A percentile compares a stretch with the other conserved stretches of the same genome.
These are phyloP conservation scores for Dothistroma septosporum DNA, from an alignment of 2,329 filamentous ascomycete genomes.

Conservation along the genomic window DNA sequence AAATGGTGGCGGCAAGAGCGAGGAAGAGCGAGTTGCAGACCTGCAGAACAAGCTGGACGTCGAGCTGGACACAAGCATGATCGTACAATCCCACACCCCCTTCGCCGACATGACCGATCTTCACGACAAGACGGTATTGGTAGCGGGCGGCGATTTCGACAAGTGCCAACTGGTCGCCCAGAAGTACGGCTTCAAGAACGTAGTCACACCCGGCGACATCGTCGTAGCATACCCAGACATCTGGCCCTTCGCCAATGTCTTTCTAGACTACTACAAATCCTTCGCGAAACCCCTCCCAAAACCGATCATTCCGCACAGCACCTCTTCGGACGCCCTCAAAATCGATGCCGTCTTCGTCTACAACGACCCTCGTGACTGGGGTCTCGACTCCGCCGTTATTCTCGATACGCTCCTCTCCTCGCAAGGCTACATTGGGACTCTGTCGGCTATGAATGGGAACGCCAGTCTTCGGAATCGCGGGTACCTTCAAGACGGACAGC, in stretches of 20 bases:
- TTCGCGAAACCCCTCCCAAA: conserved; percentile 57
- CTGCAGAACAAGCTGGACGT: conserved; percentile 64
- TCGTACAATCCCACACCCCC: conserved; percentile 89
- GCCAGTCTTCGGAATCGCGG: conserved; percentile 62
- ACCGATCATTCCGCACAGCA: conserved; percentile 41
- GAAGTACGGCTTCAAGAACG: conserved; percentile 51
- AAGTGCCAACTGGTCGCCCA: conserved; percentile 70
- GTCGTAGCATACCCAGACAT: conserved; percentile 67
- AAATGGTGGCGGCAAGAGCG: conserved; percentile 86
- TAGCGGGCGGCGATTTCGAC: conserved; percentile 47
- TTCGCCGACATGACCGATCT: conserved; percentile 67
- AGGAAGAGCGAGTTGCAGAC: conserved; percentile 67
- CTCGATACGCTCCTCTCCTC: conserved; percentile 76
- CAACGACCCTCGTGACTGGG: conserved; percentile 96
- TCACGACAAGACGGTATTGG: conserved; percentile 50
- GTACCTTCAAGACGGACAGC: conserved; percentile 80
- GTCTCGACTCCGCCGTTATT: conserved; percentile 79
- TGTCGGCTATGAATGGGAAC: conserved; percentile 68
- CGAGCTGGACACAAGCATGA: conserved; percentile 61
- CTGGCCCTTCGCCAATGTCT: conserved; percentile 75
- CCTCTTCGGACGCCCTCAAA: conserved; percentile 54
- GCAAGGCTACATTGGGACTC: conserved; percentile 74
- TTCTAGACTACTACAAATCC: conserved; percentile 57
- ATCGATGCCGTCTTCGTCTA: conserved; percentile 91
- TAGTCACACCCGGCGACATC: conserved; percentile 83